A percentile compares a stretch with the other conserved stretches of the same genome.
Evolutionary conservation across 2,329 filamentous ascomycete species (phyloP).

Genomic region (Thermomyces lanuginosus): DNA sequence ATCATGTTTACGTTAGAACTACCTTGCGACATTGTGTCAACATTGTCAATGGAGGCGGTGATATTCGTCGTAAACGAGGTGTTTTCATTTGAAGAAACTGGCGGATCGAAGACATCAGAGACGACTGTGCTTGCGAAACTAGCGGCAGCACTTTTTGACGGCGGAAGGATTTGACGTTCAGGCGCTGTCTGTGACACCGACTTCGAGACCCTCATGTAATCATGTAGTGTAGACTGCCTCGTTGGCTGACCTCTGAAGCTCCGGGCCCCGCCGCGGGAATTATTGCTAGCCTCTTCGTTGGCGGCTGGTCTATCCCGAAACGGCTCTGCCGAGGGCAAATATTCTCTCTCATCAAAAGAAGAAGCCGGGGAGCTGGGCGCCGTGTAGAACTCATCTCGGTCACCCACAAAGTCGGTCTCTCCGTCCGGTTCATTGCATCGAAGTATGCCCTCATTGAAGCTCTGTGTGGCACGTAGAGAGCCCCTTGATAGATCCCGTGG

Average conservation of each 20-base stretch:
- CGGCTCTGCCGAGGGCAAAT: conserved; percentile 6
- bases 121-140: conserved; percentile 13
- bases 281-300: not conserved
- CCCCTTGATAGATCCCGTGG: conserved; percentile 7
- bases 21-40: conserved; percentile 8
- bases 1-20: conserved; percentile 13
- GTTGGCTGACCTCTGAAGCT: not conserved
- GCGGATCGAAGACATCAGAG: conserved; percentile 7
- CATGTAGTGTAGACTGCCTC: conserved; percentile 3
- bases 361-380: conserved; percentile 11
- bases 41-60: conserved; percentile 11
- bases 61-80: conserved; percentile 17
- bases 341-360: conserved; percentile 5
- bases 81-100: conserved; percentile 3
- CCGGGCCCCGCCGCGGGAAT: no score
- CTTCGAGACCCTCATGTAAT: no score
- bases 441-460: conserved; percentile 1
- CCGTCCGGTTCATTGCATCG: conserved; percentile 3
- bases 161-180: not conserved
- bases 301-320: not conserved
- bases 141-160: conserved; percentile 3
- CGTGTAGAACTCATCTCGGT: conserved; percentile 14
- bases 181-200: not conserved
- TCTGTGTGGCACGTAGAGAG: conserved; percentile 6
- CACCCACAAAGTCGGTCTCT: conserved; percentile 9